Percentiles rank a stretch among this genome's conserved stretches.
phyloP scores from a whole-genome alignment of 139 green algal genomes.

The Zygnema circumcarinatum region DNA sequence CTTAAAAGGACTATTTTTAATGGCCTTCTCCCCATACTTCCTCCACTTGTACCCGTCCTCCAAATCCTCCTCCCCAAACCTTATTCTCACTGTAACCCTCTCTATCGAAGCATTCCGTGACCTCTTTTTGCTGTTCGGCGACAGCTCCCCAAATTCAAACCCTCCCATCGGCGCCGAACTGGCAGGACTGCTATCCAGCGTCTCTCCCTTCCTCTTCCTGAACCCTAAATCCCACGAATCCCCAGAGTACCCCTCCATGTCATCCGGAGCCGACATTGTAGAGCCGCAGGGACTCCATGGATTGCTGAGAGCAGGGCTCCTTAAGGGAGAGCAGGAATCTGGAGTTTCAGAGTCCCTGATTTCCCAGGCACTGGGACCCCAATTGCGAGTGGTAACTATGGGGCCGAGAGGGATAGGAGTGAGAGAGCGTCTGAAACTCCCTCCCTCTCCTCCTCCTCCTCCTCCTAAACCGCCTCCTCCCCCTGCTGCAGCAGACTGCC shows the following conservation, averaged over 20 bases:
- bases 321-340: too few species aligned
- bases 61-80: constrained; percentile 21
- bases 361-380: too few species aligned
- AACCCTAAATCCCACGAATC: not conserved
- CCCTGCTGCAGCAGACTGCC: not conserved
- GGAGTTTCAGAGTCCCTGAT: too few species aligned
- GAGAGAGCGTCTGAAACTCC: too few species aligned
- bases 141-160: not conserved
- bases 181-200: not conserved
- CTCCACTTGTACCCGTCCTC: constrained; percentile 84
- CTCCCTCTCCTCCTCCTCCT: not conserved
- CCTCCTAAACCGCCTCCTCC: not conserved
- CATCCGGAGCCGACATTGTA: not conserved
- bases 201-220: not conserved
- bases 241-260: not conserved
- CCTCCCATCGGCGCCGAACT: not conserved
- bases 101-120: not conserved
- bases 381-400: not conserved
- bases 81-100: not conserved
- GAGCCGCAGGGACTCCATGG: not conserved
- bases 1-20: constrained; percentile 87
- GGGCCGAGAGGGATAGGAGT: not conserved
- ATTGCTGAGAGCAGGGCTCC: too few species aligned
- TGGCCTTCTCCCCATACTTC: constrained; percentile 96
- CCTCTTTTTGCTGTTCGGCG: not conserved